Percentiles rank a stretch among this genome's conserved stretches.
Conservation (phyloP, 257 asterid species). For the Agastache rugosa region DNA sequence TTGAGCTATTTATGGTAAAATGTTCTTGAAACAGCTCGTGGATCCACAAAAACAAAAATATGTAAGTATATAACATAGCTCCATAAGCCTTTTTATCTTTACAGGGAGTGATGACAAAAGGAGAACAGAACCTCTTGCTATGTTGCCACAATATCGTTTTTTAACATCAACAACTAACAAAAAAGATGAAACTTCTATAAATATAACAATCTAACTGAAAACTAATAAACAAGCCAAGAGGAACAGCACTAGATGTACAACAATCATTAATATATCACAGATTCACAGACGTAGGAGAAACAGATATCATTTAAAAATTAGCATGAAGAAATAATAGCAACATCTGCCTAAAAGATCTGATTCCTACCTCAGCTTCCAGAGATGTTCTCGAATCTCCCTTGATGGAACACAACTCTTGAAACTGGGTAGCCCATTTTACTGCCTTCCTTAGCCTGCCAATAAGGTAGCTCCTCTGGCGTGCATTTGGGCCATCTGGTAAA, state of each 20-base stretch:
- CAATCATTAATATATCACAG: slow-evolving; percentile 19
- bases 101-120: slow-evolving; percentile 16
- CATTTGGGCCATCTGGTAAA: slow-evolving; percentile 91
- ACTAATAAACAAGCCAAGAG: slow-evolving; percentile 24
- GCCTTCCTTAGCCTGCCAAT: slow-evolving; percentile 97
- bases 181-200: background rate
- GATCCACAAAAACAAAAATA: background rate
- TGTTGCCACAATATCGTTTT: background rate
- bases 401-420: slow-evolving; percentile 80
- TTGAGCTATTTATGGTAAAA: background rate
- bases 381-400: slow-evolving; percentile 97
- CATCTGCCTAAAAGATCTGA: slow-evolving; percentile 28
- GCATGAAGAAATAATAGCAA: slow-evolving; percentile 14
- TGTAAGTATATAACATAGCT: background rate
- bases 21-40: slow-evolving; percentile 18
- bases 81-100: slow-evolving; percentile 32
- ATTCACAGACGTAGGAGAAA: slow-evolving; percentile 1
- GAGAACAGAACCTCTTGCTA: background rate
- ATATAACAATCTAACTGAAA: slow-evolving; percentile 9
- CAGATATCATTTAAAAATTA: background rate
- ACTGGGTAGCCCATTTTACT: slow-evolving; percentile 84
- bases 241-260: slow-evolving; percentile 15
- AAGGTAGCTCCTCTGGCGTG: slow-evolving; percentile 90
- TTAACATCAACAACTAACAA: slow-evolving; percentile 12
- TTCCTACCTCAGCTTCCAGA: slow-evolving; percentile 89